Base-by-base conservation (phyloP, 371 early-diverging fungal species). In the Mucor saturninus region DNA sequence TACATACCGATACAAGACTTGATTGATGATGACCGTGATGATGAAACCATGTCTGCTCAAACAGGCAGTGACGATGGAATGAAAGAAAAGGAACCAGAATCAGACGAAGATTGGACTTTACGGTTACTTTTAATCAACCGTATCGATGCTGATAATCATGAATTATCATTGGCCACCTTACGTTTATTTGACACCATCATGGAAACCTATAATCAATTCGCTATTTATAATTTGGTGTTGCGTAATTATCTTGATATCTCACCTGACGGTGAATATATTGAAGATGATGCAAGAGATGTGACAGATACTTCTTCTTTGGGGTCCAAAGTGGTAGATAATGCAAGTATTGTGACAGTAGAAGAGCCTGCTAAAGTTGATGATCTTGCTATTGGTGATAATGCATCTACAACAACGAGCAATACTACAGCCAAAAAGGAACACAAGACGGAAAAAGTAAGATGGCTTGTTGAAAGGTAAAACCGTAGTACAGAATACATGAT, bases 171-270 rank as follows among this genome's bases (percentile, higher is more conserved):
- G 31, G 76, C 84, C 56, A 79, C 89, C 1, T 60, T 88, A 46
- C 81, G 84, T 3, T 63, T 88, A 29, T 88, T 88, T 61, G 89
- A 88, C 61, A 80, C 85, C 5, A 75, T 88, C 7, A 63, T 88
- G n/a, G 81, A 83, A 55, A 86, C 86, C 1, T 83, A 83, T 62
- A 86, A 85, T 56, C 89, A 88, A 57, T 88, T 87, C 75, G 87
- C 84, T 6, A 79, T 81, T 46, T 82, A 80, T 49, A 85, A 84
- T 50, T 71, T 88, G 7, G 83, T 86, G 1, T 76, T 88, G n/a
- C 75, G 86, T 49, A 87, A 88, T 56, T 87, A 85, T 62, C 43
- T 75, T 3, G 83, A 78, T 59, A 76, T 76, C 15, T 71, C 72
- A 3, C 73, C 79, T 0, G 77, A 77, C 11, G 80, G 77, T 10